These are phyloP conservation scores for Venturia aucupariae DNA, from an alignment of 2,329 filamentous ascomycete species.

Conservation along the genomic window DNA sequence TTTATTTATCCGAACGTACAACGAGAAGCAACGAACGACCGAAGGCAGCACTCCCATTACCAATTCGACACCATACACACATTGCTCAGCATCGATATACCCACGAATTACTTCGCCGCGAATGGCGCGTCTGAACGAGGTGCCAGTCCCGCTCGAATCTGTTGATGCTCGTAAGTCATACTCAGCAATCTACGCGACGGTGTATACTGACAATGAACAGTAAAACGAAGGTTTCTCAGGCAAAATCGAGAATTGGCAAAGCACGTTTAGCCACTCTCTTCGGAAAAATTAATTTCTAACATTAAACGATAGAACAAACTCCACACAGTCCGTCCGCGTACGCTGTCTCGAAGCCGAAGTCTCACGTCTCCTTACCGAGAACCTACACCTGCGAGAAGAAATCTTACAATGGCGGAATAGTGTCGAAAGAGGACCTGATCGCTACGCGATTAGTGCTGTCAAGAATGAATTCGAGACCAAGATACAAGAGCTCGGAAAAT, in stretches of 20 bases:
- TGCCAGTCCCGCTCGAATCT: slow-evolving; percentile 56
- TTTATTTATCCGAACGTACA: neutral
- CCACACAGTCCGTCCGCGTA: slow-evolving; percentile 66
- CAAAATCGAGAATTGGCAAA: slow-evolving; percentile 77
- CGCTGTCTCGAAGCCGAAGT: slow-evolving; percentile 68
- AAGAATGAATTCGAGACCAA: slow-evolving; percentile 64
- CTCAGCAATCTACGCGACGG: slow-evolving; percentile 17
- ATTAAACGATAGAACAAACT: slow-evolving; percentile 51
- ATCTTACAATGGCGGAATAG: slow-evolving; percentile 61
- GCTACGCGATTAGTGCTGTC: slow-evolving; percentile 55
- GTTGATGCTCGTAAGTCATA: slow-evolving; percentile 58
- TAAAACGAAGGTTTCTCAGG: slow-evolving; percentile 68
- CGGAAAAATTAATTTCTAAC: neutral
- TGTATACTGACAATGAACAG: slow-evolving; percentile 48
- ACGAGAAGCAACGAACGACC: neutral
- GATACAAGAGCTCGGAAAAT: slow-evolving; percentile 57
- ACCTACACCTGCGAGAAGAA: slow-evolving; percentile 61
- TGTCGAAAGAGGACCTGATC: slow-evolving; percentile 51
- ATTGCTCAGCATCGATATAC: slow-evolving; percentile 5
- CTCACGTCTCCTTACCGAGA: slow-evolving; percentile 67
- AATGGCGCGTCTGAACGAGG: slow-evolving; percentile 78
- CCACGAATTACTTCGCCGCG: neutral
- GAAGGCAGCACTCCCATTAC: neutral
- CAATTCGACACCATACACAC: neutral
- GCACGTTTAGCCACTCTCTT: slow-evolving; percentile 22